Conservation (phyloP, 371 early-diverging fungal genomes). For the Capillidium heterosporum region DNA sequence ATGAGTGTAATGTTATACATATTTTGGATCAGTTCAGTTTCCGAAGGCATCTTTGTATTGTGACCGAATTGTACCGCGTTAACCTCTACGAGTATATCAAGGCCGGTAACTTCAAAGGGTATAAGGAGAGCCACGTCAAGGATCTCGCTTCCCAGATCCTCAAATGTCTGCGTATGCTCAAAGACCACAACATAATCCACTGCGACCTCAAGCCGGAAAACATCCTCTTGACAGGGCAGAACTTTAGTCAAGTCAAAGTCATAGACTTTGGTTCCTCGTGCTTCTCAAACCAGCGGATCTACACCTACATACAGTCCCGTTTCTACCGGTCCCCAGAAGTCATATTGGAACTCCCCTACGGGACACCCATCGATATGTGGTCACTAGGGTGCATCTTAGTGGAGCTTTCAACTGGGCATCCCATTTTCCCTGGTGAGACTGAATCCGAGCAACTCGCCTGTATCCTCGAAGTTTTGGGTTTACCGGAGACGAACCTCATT, state of each 20-base stretch:
- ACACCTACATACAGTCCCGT: conserved; percentile 91
- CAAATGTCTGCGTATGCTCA: conserved; percentile 64
- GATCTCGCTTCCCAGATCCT: conserved; percentile 72
- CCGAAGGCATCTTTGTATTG: conserved; percentile 82
- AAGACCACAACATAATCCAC: conserved; percentile 77
- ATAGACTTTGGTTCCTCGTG: conserved; percentile 97
- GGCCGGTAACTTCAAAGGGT: conserved; percentile 73
- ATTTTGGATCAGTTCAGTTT: conserved; percentile 73
- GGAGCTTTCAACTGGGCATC: conserved; percentile 84
- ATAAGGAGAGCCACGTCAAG: conserved; percentile 66
- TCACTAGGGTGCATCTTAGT: conserved; percentile 95
- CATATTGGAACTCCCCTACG: conserved; percentile 74
- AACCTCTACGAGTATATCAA: conserved; percentile 90
- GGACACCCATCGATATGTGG: conserved; percentile 97
- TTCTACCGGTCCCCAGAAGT: conserved; percentile 97
- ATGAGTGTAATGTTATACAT: conserved; percentile 62
- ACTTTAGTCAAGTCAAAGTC: conserved; percentile 76
- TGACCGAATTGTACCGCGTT: conserved; percentile 81
- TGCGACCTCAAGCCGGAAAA: conserved; percentile 98
- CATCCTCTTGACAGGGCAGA: conserved; percentile 67
- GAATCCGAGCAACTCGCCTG: conserved; percentile 87
- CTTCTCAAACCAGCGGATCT: conserved; percentile 59
- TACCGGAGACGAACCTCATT: conserved; percentile 55
- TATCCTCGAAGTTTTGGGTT: conserved; percentile 83
- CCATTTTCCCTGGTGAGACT: conserved; percentile 91